Conservation (phyloP, 257 asterid genomes). For the Prunella vulgaris region DNA sequence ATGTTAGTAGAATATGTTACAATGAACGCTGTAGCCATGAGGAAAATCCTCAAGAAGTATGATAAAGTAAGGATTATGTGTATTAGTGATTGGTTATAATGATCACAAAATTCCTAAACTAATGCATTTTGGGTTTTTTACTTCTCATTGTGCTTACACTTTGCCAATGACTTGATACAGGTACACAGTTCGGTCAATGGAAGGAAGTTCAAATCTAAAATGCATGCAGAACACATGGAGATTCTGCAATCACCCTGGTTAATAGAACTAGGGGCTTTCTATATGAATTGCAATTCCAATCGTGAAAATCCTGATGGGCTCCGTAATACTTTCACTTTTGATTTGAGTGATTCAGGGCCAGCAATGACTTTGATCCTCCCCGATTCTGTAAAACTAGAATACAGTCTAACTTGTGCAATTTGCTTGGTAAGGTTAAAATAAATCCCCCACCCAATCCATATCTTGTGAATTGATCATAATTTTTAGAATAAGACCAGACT, state of each 20-base stretch:
- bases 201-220: slow-evolving; percentile 67
- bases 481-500: not conserved
- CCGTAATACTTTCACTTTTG: slow-evolving; percentile 45
- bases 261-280: slow-evolving; percentile 79
- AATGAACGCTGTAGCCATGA: slow-evolving; percentile 83
- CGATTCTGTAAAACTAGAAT: slow-evolving; percentile 53
- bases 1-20: slow-evolving; percentile 62
- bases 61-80: slow-evolving; percentile 51
- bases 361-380: slow-evolving; percentile 58
- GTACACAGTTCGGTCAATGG: slow-evolving; percentile 73
- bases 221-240: slow-evolving; percentile 59
- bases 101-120: not conserved
- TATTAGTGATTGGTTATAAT: not conserved
- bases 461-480: not conserved
- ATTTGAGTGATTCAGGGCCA: slow-evolving; percentile 42
- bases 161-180: slow-evolving; percentile 30
- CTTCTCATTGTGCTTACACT: not conserved
- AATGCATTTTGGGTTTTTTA: not conserved
- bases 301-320: slow-evolving; percentile 32
- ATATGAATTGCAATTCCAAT: slow-evolving; percentile 42
- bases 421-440: slow-evolving; percentile 55
- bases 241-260: slow-evolving; percentile 80
- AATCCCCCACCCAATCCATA: too few relatives aligned
- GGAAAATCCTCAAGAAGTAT: slow-evolving; percentile 88
- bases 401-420: slow-evolving; percentile 70